phyloP scores from a whole-genome alignment of 495 filamentous ascomycete genomes.

The Ramalina intermedia region DNA sequence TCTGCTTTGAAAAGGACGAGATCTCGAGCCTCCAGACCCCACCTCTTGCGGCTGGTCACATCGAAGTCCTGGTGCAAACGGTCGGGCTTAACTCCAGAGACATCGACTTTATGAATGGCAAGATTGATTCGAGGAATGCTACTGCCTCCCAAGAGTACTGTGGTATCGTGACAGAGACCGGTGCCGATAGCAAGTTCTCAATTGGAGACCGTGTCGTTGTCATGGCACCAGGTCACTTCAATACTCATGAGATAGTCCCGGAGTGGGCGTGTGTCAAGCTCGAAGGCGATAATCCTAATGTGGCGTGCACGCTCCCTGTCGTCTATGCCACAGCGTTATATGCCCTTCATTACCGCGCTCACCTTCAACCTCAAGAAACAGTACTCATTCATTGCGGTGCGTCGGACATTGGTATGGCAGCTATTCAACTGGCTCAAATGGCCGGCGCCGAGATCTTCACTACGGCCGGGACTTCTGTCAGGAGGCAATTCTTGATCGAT shows the following conservation, averaged over 20 bases:
- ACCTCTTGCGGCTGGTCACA: background rate
- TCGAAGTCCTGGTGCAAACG: constrained; percentile 1
- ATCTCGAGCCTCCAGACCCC: background rate
- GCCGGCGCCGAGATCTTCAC: constrained; percentile 23
- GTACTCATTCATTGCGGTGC: constrained; percentile 28
- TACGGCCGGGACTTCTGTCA: constrained; percentile 28
- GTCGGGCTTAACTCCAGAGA: constrained; percentile 8
- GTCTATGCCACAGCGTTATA: constrained; percentile 21
- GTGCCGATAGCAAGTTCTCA: background rate
- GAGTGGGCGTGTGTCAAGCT: constrained; percentile 7
- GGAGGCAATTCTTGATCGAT: constrained; percentile 21
- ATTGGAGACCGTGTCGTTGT: constrained; percentile 10
- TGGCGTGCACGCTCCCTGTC: constrained; percentile 17
- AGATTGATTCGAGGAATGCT: constrained; percentile 1
- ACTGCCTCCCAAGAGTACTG: constrained; percentile 1
- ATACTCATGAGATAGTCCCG: constrained; percentile 1
- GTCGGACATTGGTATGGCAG: constrained; percentile 17
- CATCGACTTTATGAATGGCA: background rate
- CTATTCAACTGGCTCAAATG: constrained; percentile 8
- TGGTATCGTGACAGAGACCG: constrained; percentile 4
- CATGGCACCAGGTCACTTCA: constrained; percentile 5
- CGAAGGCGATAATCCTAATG: constrained; percentile 1
- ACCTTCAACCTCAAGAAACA: constrained; percentile 20
- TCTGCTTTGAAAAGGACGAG: background rate
- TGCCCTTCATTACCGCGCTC: constrained; percentile 19